Conservation (phyloP, 108 stramenopile genomes). For the Asterionellopsis glacialis region DNA sequence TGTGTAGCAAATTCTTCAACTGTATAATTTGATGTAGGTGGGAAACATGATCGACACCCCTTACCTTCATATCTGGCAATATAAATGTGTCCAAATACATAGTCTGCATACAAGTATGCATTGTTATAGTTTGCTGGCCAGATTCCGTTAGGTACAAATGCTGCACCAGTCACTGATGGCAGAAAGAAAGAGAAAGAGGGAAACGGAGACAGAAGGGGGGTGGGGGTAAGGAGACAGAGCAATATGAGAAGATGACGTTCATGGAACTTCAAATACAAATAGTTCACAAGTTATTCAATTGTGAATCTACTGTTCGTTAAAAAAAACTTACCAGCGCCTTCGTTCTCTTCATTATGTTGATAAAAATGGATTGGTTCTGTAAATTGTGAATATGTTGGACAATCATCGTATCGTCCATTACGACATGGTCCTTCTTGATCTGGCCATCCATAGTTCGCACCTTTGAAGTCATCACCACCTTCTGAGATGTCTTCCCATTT, state of each 20-base stretch:
- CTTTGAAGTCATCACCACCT: constrained; percentile 1
- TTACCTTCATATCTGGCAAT: background rate
- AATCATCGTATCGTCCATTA: background rate
- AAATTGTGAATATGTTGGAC: constrained; percentile 1
- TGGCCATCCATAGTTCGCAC: constrained; percentile 21
- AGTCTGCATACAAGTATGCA: constrained; percentile 17
- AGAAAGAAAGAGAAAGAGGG: too few species aligned
- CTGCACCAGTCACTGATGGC: constrained; percentile 10
- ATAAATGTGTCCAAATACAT: constrained; percentile 17
- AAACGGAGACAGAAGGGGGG: too few species aligned
- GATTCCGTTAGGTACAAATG: constrained; percentile 23
- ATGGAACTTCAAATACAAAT: too few species aligned
- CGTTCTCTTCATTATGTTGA: constrained; percentile 10
- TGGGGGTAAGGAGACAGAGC: too few species aligned
- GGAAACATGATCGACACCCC: constrained; percentile 13
- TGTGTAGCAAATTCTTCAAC: constrained; percentile 7
- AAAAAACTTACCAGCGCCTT: constrained; percentile 2
- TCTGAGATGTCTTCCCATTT: constrained; percentile 20
- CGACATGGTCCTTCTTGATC: constrained; percentile 23
- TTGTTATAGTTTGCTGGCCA: constrained; percentile 22
- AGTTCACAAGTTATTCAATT: too few species aligned
- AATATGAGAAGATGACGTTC: too few species aligned
- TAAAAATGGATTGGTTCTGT: constrained; percentile 22
- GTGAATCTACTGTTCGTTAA: too few species aligned
- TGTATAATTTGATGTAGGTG: constrained; percentile 3